Evolutionary conservation across 164 flowering plant species (phyloP).

Genomic region (Vitis rotundifolia): DNA sequence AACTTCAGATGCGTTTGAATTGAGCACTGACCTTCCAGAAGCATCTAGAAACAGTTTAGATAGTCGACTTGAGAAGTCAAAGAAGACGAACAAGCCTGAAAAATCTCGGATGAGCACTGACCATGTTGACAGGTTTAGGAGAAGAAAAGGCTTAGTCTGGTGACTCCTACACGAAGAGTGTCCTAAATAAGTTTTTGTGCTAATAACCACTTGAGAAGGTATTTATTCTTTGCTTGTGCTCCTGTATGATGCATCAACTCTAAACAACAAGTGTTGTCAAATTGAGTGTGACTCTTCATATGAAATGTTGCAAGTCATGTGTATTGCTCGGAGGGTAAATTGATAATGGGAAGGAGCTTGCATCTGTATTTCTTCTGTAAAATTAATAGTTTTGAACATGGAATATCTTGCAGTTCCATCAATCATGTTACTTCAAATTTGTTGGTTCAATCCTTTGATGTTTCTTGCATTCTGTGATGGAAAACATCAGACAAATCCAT

Average conservation of each 20-base stretch:
- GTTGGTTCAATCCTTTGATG: no score
- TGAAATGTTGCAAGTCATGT: conserved; percentile 11
- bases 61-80: conserved; percentile 80
- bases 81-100: conserved; percentile 68
- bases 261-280: neutral
- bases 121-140: conserved; percentile 66
- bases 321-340: conserved; percentile 7
- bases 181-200: conserved; percentile 10
- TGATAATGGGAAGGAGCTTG: conserved; percentile 3
- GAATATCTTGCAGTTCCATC: no score
- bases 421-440: no score
- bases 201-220: conserved; percentile 4
- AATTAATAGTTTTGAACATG: conserved; percentile 1
- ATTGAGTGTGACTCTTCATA: conserved; percentile 9
- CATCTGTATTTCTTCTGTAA: conserved; percentile 13
- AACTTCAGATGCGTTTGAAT: conserved; percentile 37
- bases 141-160: conserved; percentile 62
- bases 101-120: conserved; percentile 88
- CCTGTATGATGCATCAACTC: conserved; percentile 5
- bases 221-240: neutral
- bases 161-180: conserved; percentile 21
- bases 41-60: conserved; percentile 80
- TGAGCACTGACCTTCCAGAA: conserved; percentile 53
- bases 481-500: no score
- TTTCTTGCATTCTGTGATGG: no score